Conservation (phyloP, 441 rosid species). For the Sinapis alba region DNA sequence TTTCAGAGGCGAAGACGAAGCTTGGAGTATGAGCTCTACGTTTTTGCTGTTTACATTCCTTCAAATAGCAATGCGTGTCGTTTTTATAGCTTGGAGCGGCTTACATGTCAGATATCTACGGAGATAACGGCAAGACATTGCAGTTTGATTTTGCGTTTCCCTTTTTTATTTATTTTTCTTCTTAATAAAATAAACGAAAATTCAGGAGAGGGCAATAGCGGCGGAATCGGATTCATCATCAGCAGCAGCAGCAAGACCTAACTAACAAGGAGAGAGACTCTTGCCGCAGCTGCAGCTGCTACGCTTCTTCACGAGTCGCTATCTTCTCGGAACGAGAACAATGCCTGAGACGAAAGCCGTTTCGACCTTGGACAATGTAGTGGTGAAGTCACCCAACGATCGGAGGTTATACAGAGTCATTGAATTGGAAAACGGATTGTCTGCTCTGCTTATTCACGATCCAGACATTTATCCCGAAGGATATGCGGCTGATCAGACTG, state of each 20-base stretch:
- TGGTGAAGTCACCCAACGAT: constrained; percentile 88
- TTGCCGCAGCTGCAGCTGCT: neutral
- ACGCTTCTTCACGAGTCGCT: constrained; percentile 11
- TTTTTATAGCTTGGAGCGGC: neutral
- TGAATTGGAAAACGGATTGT: constrained; percentile 74
- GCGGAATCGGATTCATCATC: too few species aligned
- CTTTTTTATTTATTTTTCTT: neutral
- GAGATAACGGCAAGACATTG: constrained; percentile 18
- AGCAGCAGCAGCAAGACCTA: too few species aligned
- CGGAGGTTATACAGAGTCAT: constrained; percentile 69
- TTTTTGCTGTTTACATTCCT: neutral
- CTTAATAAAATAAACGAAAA: neutral
- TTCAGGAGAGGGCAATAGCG: too few species aligned
- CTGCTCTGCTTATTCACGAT: constrained; percentile 89
- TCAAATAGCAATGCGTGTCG: neutral
- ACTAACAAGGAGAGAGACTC: neutral
- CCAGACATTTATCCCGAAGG: constrained; percentile 78
- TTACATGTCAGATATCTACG: neutral
- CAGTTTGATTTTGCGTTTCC: neutral
- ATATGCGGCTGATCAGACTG: constrained; percentile 32
- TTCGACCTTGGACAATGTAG: constrained; percentile 58
- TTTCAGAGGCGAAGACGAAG: constrained; percentile 4
- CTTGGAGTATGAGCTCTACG: neutral
- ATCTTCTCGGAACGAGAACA: constrained; percentile 6
- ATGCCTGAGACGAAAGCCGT: constrained; percentile 47